A percentile compares a stretch with the other conserved stretches of the same genome.
Conservation (phyloP, 2,329 filamentous ascomycete genomes). For the Claviceps sp. region DNA sequence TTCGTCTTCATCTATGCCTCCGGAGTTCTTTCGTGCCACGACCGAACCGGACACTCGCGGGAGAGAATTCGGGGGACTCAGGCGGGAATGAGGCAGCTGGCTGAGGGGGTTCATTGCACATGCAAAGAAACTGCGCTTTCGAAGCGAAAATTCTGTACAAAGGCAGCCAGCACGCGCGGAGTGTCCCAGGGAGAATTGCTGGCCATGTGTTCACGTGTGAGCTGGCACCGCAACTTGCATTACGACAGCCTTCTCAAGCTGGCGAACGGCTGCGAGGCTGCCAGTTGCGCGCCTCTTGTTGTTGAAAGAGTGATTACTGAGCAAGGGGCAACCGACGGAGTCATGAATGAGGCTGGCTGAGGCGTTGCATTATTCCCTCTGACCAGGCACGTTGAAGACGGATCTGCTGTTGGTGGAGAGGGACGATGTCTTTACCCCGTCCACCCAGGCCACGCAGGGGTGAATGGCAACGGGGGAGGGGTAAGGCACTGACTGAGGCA, state of each 20-base stretch:
- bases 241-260: not conserved
- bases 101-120: not conserved
- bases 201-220: not conserved
- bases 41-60: not conserved
- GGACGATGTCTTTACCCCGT: too few relatives aligned
- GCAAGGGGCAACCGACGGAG: too few relatives aligned
- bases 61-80: not conserved
- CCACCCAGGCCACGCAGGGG: too few relatives aligned
- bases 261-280: not conserved
- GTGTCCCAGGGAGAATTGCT: not conserved
- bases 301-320: not conserved
- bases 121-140: not conserved
- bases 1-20: constrained; percentile 6
- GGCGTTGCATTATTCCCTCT: too few relatives aligned
- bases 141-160: not conserved
- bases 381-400: too few relatives aligned
- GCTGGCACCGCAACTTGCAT: not conserved
- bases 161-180: not conserved
- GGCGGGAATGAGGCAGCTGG: not conserved
- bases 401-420: too few relatives aligned
- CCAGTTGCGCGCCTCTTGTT: not conserved
- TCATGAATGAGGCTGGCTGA: too few relatives aligned
- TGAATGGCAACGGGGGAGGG: too few relatives aligned
- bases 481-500: too few relatives aligned
- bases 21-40: constrained; percentile 7